Evolutionary conservation across 2,329 filamentous ascomycete genomes (phyloP).

Genomic region (Xylariaceae sp.): DNA sequence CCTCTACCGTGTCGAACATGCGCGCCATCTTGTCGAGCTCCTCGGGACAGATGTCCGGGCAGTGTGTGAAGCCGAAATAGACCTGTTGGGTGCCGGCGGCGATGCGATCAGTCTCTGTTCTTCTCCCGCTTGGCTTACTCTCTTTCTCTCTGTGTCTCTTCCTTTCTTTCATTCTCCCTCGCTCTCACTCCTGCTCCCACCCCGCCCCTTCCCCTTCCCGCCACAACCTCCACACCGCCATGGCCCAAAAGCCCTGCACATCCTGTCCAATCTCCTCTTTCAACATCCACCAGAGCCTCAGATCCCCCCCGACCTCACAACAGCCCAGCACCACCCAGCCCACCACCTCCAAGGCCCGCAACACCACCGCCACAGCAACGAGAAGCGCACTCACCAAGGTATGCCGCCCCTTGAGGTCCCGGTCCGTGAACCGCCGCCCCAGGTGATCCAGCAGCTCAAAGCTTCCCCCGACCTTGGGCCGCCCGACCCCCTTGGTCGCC

Average conservation of each 20-base stretch:
- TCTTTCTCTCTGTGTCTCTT: not conserved
- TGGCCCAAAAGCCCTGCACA: too few species aligned
- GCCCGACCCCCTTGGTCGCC: constrained; percentile 86
- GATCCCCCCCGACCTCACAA: too few species aligned
- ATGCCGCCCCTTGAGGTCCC: constrained; percentile 84
- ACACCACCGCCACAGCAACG: not conserved
- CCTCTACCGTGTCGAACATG: constrained; percentile 74
- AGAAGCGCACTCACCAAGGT: constrained; percentile 59
- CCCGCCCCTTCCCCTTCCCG: too few species aligned
- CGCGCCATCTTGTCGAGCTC: constrained; percentile 99
- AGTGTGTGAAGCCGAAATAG: constrained; percentile 98
- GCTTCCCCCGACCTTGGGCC: constrained; percentile 85
- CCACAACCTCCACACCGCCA: too few species aligned
- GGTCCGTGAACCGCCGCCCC: constrained; percentile 70
- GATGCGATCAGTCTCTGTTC: constrained; percentile 2
- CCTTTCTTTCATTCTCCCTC: not conserved
- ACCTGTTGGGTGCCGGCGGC: constrained; percentile 51
- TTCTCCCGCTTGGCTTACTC: not conserved
- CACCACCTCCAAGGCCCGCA: not conserved
- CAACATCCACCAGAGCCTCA: too few species aligned
- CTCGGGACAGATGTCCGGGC: constrained; percentile 97
- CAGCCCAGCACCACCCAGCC: not conserved
- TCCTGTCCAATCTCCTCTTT: too few species aligned
- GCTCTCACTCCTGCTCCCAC: too few species aligned
- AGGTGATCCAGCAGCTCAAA: constrained; percentile 82